Evolutionary conservation across 2,329 filamentous ascomycete genomes (phyloP).

Genomic region (Beauveria australis): DNA sequence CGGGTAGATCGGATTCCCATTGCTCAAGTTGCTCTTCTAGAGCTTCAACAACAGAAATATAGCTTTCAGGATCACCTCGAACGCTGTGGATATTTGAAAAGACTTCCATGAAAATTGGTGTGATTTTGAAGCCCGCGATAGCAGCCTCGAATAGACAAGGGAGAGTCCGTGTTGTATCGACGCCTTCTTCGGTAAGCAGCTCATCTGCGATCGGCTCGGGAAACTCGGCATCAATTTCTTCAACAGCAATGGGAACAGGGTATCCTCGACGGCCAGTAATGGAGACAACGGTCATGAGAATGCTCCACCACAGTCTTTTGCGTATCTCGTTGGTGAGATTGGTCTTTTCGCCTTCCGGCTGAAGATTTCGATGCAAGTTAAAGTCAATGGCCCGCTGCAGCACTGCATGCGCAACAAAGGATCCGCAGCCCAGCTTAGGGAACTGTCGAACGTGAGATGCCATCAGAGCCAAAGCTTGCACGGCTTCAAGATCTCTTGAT

Average conservation of each 20-base stretch:
- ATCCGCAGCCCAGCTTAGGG: conserved; percentile 69
- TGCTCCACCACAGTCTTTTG: conserved; percentile 70
- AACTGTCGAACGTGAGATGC: conserved; percentile 67
- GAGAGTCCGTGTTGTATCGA: conserved; percentile 45
- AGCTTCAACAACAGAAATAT: conserved; percentile 52
- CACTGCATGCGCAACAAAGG: conserved; percentile 57
- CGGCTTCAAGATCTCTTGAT: conserved; percentile 54
- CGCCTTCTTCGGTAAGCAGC: conserved; percentile 54
- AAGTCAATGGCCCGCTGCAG: conserved; percentile 65
- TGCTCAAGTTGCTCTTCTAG: conserved; percentile 57
- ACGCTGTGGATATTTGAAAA: conserved; percentile 70
- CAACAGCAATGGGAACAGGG: conserved; percentile 64
- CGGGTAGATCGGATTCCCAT: conserved; percentile 58
- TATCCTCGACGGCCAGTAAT: conserved; percentile 68
- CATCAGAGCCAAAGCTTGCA: conserved; percentile 68
- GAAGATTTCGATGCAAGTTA: conserved; percentile 64
- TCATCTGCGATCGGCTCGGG: conserved; percentile 66
- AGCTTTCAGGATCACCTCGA: conserved; percentile 52
- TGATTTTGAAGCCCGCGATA: conserved; percentile 55
- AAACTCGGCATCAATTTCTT: conserved; percentile 73
- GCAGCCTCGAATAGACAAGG: conserved; percentile 62
- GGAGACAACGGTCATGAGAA: conserved; percentile 58
- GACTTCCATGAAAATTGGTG: conserved; percentile 63
- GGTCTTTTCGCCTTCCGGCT: conserved; percentile 35
- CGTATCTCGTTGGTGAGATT: conserved; percentile 65